These are phyloP conservation scores for Paxillus rubicundulus DNA, from an alignment of 768 basidiomycete genomes.

Conservation along the genomic window DNA sequence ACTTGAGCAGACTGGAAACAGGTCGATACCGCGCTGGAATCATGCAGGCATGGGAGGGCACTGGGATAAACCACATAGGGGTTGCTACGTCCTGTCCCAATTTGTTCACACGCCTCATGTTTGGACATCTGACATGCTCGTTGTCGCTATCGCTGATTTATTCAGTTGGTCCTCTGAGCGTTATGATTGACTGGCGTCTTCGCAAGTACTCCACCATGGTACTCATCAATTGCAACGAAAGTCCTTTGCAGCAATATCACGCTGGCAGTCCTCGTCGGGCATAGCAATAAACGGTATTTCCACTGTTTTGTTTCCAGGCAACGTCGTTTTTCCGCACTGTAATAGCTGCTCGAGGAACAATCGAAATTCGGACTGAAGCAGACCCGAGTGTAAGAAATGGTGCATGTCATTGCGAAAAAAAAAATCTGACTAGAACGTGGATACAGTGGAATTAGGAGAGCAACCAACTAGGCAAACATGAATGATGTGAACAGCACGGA, in stretches of 20 bases:
- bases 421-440: conserved; percentile 12
- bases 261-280: no score
- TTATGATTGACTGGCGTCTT: no score
- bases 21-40: background rate
- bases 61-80: conserved; percentile 1
- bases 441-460: conserved; percentile 10
- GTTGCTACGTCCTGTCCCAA: background rate
- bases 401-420: background rate
- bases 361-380: background rate
- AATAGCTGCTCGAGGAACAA: no score
- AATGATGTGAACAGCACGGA: conserved; percentile 1
- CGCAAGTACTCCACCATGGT: no score
- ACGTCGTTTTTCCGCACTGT: no score
- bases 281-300: no score
- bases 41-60: background rate
- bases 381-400: background rate
- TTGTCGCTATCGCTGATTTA: no score
- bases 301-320: background rate
- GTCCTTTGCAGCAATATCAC: no score
- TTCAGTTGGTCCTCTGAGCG: no score
- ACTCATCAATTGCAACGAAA: no score
- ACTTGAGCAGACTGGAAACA: conserved; percentile 25
- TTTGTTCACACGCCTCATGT: background rate
- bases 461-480: conserved; percentile 5
- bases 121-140: no score